Conservation (phyloP, 139 green algal species). For the Asterochloris sp. region DNA sequence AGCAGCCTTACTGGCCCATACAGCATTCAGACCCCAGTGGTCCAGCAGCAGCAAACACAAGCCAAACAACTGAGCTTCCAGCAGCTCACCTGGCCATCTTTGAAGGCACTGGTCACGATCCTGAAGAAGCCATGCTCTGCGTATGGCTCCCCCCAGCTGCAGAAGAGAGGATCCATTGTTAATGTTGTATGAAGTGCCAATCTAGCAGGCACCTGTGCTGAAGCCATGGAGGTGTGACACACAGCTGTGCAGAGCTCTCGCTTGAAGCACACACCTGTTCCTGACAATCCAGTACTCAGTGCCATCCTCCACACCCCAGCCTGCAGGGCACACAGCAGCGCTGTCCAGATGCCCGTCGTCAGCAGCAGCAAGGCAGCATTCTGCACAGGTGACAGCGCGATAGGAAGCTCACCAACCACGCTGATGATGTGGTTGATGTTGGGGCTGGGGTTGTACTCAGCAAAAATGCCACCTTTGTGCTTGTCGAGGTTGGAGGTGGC, state of each 20-base stretch:
- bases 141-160: constrained; percentile 77
- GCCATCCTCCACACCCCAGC: constrained; percentile 73
- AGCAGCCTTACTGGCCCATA: too few species aligned
- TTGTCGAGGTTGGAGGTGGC: constrained; percentile 54
- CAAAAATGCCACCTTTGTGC: constrained; percentile 41
- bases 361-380: too few species aligned
- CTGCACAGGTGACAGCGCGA: too few species aligned
- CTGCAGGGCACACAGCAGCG: too few species aligned
- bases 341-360: too few species aligned
- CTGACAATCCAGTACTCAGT: constrained; percentile 60
- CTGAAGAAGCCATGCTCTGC: constrained; percentile 71
- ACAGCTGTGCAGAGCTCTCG: background rate
- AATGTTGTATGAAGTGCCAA: background rate
- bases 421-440: constrained; percentile 82
- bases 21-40: too few species aligned
- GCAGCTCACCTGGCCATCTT: too few species aligned
- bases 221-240: background rate
- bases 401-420: constrained; percentile 48
- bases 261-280: background rate
- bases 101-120: constrained; percentile 50
- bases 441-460: constrained; percentile 19
- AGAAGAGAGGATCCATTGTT: constrained; percentile 7
- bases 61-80: too few species aligned
- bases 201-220: background rate
- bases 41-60: too few species aligned